phyloP scores from a whole-genome alignment of 1,284 basidiomycete species.

The Earliella scabrosa region DNA sequence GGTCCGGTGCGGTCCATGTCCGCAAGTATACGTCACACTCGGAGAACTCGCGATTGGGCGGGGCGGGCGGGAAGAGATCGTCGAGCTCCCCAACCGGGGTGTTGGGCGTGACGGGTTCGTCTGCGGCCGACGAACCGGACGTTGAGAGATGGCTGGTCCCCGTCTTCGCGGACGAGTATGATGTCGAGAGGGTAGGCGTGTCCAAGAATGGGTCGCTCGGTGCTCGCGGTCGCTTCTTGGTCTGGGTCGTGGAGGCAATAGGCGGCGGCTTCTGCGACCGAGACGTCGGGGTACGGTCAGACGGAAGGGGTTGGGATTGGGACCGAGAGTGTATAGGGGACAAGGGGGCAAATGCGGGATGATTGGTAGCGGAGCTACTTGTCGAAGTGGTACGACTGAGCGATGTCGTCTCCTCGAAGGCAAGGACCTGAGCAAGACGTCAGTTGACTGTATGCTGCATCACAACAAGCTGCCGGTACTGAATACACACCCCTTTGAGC shows the following conservation, averaged over 20 bases:
- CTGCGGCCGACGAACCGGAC: constrained; percentile 36
- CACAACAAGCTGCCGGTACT: background rate
- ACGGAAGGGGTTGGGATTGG: constrained; percentile 56
- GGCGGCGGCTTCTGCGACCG: constrained; percentile 40
- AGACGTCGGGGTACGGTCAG: constrained; percentile 38
- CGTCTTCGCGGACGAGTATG: constrained; percentile 56
- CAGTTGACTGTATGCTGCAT: constrained; percentile 1
- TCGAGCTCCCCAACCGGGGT: constrained; percentile 41
- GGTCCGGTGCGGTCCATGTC: constrained; percentile 72
- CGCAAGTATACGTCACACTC: constrained; percentile 61
- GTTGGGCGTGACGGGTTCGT: constrained; percentile 45
- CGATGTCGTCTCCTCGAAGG: constrained; percentile 65
- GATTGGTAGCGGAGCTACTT: constrained; percentile 35
- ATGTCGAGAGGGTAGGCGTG: constrained; percentile 61
- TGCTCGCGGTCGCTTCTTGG: constrained; percentile 69
- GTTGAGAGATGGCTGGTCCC: constrained; percentile 31
- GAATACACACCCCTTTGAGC: constrained; percentile 74
- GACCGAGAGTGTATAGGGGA: constrained; percentile 53
- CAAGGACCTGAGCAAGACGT: constrained; percentile 40
- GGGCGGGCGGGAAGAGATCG: constrained; percentile 37
- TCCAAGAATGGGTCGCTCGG: constrained; percentile 82
- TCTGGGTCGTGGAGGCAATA: constrained; percentile 45
- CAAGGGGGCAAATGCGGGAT: constrained; percentile 38
- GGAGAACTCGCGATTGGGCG: constrained; percentile 38
- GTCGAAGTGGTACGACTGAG: constrained; percentile 43